Evolutionary conservation across 345 rosid species (phyloP).

Genomic region (Dimocarpus longan): DNA sequence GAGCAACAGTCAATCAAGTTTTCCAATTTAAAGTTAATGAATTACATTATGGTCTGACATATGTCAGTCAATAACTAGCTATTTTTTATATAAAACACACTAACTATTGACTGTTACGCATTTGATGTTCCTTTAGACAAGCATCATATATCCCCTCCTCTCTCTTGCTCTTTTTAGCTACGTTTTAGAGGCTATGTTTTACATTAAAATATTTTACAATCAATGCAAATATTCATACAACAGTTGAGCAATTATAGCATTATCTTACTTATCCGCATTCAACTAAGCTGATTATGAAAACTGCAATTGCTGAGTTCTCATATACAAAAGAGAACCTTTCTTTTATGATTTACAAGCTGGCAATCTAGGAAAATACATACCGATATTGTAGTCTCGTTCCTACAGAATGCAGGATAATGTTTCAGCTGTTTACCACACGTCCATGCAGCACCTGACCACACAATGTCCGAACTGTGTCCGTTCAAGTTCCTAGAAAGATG

Average conservation of each 20-base stretch:
- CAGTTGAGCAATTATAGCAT: not conserved
- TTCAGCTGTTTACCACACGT: conserved; percentile 90
- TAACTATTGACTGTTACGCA: not conserved
- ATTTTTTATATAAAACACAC: not conserved
- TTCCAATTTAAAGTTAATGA: not conserved
- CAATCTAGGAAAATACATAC: conserved; percentile 44
- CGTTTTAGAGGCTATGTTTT: not conserved
- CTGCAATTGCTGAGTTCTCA: not conserved
- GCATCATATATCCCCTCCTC: not conserved
- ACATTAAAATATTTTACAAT: not conserved
- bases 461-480: conserved; percentile 67
- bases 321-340: not conserved
- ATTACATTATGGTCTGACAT: not conserved
- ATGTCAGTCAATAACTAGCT: not conserved
- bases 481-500: conserved; percentile 49
- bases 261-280: not conserved
- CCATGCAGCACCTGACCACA: conserved; percentile 90
- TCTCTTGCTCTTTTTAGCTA: not conserved
- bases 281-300: not conserved
- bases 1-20: not conserved
- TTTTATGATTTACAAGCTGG: not conserved
- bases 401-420: conserved; percentile 85
- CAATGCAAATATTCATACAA: not conserved
- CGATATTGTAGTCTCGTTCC: conserved; percentile 79
- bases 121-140: not conserved